Evolutionary conservation across 192 early-diverging fungal species (phyloP).

Genomic region (Coemansia furcata): DNA sequence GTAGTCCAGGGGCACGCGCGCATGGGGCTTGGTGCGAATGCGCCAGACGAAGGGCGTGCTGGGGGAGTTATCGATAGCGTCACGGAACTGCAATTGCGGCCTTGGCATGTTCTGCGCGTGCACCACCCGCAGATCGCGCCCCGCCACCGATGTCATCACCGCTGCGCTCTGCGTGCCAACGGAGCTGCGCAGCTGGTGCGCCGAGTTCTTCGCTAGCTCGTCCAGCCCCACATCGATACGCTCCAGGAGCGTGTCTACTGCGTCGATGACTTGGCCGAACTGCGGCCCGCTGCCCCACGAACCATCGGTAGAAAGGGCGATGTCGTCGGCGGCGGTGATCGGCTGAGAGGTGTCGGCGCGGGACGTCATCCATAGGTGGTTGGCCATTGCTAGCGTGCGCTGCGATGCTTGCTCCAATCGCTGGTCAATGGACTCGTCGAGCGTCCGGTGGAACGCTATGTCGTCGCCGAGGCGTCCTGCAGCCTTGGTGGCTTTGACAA

Average conservation of each 20-base stretch:
- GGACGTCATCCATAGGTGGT: constrained; percentile 26
- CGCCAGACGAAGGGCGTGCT: constrained; percentile 75
- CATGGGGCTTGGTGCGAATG: constrained; percentile 80
- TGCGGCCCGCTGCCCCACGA: constrained; percentile 66
- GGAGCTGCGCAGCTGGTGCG: constrained; percentile 22
- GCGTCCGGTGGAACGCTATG: constrained; percentile 61
- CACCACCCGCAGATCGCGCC: constrained; percentile 56
- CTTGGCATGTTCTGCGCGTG: constrained; percentile 72
- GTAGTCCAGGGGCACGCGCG: constrained; percentile 69
- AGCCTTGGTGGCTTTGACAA: constrained; percentile 62
- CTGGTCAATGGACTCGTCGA: constrained; percentile 59
- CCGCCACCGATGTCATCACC: constrained; percentile 25
- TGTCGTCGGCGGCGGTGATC: constrained; percentile 33
- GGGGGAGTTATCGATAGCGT: constrained; percentile 83
- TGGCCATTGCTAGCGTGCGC: constrained; percentile 33
- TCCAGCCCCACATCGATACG: constrained; percentile 79
- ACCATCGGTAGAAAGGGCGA: constrained; percentile 46
- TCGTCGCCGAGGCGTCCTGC: constrained; percentile 60
- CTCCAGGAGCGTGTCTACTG: constrained; percentile 80
- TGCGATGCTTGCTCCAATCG: constrained; percentile 19
- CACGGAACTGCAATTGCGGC: constrained; percentile 87
- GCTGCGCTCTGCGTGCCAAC: constrained; percentile 36
- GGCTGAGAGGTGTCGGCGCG: constrained; percentile 2
- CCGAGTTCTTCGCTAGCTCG: constrained; percentile 54
- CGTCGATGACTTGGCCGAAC: constrained; percentile 66